Percentiles rank a stretch among this genome's conserved stretches.
Evolutionary conservation across 2,329 filamentous ascomycete genomes (phyloP).

Genomic region (Aureobasidium musti): DNA sequence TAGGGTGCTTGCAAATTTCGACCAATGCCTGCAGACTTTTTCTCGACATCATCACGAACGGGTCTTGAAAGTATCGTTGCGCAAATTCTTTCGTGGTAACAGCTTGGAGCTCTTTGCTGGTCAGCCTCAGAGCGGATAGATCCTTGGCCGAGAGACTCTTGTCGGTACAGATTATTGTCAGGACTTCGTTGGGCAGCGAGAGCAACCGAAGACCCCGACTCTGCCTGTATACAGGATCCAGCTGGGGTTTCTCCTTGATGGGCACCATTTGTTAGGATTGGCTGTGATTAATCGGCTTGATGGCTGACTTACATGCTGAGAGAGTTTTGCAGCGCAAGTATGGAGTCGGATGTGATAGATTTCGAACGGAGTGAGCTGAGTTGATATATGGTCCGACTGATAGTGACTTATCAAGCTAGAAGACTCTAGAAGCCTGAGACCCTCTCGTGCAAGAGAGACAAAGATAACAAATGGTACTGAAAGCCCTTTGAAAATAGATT

Average conservation of each 20-base stretch:
- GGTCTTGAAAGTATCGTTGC: not conserved
- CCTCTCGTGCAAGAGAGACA: too few relatives aligned
- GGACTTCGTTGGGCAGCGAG: not conserved
- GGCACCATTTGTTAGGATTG: too few relatives aligned
- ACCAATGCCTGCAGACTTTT: not conserved
- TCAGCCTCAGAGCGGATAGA: not conserved
- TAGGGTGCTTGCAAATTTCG: not conserved
- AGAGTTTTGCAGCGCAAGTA: too few relatives aligned
- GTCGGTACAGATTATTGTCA: not conserved
- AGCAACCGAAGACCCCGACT: not conserved
- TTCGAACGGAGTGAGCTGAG: too few relatives aligned
- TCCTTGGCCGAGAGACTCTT: not conserved
- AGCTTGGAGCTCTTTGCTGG: not conserved
- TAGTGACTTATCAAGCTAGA: too few relatives aligned
- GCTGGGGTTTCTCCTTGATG: not conserved
- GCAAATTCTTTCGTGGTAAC: not conserved
- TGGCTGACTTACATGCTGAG: not conserved
- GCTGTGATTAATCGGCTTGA: rapidly evolving
- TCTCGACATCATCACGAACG: not conserved
- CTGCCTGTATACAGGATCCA: not conserved
- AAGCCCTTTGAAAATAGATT: too few relatives aligned
- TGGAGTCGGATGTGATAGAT: too few relatives aligned
- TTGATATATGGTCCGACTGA: too few relatives aligned
- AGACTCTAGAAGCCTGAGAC: too few relatives aligned
- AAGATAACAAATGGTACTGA: too few relatives aligned